phyloP scores from a whole-genome alignment of 768 basidiomycete genomes.

The Phanerodontia chrysosporium region DNA sequence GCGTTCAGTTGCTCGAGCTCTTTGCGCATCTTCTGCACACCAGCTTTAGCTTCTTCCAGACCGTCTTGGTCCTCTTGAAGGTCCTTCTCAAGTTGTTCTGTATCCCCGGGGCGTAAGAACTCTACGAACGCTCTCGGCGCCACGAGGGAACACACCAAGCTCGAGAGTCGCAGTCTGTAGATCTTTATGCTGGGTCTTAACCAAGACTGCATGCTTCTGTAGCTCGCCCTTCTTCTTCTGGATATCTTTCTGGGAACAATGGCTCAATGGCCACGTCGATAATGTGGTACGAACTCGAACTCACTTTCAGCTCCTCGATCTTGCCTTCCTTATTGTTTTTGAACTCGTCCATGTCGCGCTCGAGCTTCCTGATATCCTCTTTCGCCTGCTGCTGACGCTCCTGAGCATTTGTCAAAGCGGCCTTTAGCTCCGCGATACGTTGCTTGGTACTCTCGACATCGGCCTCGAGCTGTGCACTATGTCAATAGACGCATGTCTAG shows the following conservation, averaged over 20 bases:
- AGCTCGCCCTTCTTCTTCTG: constrained; percentile 74
- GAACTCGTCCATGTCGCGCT: constrained; percentile 97
- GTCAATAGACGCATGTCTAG: not conserved
- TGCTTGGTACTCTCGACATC: constrained; percentile 75
- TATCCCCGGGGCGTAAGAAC: not conserved
- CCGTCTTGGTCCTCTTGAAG: constrained; percentile 47
- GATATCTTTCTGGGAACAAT: constrained; percentile 59
- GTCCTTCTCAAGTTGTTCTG: constrained; percentile 82
- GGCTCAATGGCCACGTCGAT: not conserved
- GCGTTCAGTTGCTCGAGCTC: constrained; percentile 55
- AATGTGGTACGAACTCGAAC: not conserved
- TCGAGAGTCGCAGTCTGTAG: constrained; percentile 84
- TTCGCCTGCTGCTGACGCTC: constrained; percentile 74
- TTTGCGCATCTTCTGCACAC: constrained; percentile 49
- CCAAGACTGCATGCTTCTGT: constrained; percentile 72
- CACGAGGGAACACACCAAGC: no score
- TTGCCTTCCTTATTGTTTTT: constrained; percentile 99
- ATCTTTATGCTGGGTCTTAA: constrained; percentile 89
- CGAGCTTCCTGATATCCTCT: constrained; percentile 79
- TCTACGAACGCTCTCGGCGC: no score
- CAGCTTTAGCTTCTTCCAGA: constrained; percentile 39
- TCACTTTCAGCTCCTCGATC: constrained; percentile 86
- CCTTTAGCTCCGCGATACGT: constrained; percentile 53
- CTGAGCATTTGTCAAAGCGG: constrained; percentile 59
- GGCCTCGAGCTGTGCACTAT: constrained; percentile 55